Evolutionary conservation across 768 basidiomycete species (phyloP).

Genomic region (Agaricus subrufescens): DNA sequence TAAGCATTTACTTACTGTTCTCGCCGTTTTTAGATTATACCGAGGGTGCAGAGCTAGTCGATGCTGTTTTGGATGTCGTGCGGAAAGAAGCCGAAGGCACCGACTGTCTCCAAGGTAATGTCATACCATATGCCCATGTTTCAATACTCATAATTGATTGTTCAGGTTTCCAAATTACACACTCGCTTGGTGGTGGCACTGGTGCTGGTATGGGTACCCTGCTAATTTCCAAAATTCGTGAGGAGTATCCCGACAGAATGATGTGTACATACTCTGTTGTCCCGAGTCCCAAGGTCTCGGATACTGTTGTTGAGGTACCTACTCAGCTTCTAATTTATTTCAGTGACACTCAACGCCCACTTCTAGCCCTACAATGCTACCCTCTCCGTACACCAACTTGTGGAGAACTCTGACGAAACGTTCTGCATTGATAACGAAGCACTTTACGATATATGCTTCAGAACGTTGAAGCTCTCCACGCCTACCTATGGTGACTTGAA

Average conservation of each 20-base stretch:
- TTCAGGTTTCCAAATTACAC: constrained; percentile 96
- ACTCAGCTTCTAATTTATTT: neutral
- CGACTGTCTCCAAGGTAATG: constrained; percentile 89
- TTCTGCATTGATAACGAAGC: constrained; percentile 99
- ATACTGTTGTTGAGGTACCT: constrained; percentile 92
- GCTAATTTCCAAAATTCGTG: constrained; percentile 97
- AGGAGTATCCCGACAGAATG: constrained; percentile 99
- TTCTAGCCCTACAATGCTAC: constrained; percentile 94
- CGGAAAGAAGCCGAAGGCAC: constrained; percentile 98
- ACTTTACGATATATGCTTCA: constrained; percentile 98
- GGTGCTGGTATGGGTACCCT: constrained; percentile 99
- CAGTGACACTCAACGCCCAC: neutral
- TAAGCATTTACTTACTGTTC: constrained; percentile 13
- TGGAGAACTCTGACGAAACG: constrained; percentile 99
- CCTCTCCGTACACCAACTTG: constrained; percentile 96
- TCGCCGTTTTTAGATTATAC: constrained; percentile 61
- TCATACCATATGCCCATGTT: neutral
- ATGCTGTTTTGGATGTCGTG: constrained; percentile 96
- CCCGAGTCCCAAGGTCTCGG: constrained; percentile 94
- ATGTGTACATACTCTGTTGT: constrained; percentile 99
- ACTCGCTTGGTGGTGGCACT: constrained; percentile 98
- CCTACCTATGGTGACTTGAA: constrained; percentile 98
- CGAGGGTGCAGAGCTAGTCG: constrained; percentile 97
- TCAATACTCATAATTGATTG: constrained; percentile 19
- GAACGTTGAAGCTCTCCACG: constrained; percentile 92